phyloP scores from a whole-genome alignment of 73 alveolate species.

The Paramecium biaurelia region DNA sequence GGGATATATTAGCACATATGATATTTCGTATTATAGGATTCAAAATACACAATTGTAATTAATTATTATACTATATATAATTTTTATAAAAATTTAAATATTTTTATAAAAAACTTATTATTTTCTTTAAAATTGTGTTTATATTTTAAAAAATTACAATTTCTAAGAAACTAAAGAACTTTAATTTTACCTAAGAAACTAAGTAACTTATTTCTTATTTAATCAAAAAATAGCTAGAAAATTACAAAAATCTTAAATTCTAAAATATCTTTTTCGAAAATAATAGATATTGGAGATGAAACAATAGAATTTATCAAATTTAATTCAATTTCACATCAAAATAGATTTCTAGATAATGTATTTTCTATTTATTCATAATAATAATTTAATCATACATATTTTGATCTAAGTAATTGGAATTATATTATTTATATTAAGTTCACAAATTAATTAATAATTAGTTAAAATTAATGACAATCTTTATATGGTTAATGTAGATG shows the following conservation, averaged over 20 bases:
- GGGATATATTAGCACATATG: not conserved
- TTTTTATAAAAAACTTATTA: not conserved
- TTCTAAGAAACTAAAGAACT: not conserved
- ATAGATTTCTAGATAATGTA: no score
- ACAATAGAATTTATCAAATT: no score
- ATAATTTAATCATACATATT: not conserved
- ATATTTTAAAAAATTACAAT: not conserved
- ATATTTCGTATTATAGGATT: not conserved
- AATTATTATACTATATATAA: not conserved
- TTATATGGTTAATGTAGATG: not conserved
- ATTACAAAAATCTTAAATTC: not conserved
- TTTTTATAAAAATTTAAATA: not conserved
- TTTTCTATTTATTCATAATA: no score
- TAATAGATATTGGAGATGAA: no score
- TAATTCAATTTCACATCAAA: no score
- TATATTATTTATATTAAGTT: not conserved
- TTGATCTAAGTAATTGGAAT: not conserved
- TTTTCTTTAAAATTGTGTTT: not conserved
- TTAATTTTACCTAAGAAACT: not conserved
- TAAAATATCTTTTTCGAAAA: no score
- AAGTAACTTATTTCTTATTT: not conserved
- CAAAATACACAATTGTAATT: not conserved
- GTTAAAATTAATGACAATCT: not conserved
- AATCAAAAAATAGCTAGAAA: not conserved
- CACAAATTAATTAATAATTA: not conserved